Evolutionary conservation across 2,329 filamentous ascomycete genomes (phyloP).

Genomic region (Sporothrix euskadiensis): DNA sequence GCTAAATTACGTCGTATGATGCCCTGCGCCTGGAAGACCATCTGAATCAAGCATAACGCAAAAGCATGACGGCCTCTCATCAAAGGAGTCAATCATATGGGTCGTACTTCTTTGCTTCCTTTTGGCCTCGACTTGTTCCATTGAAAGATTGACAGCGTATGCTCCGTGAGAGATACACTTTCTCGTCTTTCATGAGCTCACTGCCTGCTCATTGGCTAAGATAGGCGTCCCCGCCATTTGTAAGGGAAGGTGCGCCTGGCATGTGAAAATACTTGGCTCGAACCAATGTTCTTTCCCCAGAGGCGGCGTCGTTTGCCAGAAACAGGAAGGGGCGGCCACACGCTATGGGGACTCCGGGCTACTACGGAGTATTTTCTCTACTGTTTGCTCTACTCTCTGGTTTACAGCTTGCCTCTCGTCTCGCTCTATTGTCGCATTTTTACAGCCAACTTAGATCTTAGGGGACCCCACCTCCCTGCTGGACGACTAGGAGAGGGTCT

Average conservation of each 20-base stretch:
- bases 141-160: neutral
- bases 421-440: neutral
- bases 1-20: neutral
- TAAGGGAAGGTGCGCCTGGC: neutral
- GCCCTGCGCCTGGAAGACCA: neutral
- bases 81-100: neutral
- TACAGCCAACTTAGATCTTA: neutral
- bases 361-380: neutral
- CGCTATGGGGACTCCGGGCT: neutral
- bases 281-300: neutral
- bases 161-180: neutral
- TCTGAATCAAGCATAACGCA: neutral
- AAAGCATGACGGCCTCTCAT: neutral
- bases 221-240: neutral
- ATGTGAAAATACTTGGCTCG: conserved; percentile 18
- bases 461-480: neutral
- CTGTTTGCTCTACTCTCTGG: neutral
- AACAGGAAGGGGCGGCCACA: conserved; percentile 4
- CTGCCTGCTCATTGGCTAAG: neutral
- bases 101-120: neutral
- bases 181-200: neutral
- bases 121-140: neutral
- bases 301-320: conserved; percentile 8
- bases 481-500: neutral
- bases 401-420: neutral